Conservation (phyloP, 352 stramenopile species). For the Lagenidium sp. region DNA sequence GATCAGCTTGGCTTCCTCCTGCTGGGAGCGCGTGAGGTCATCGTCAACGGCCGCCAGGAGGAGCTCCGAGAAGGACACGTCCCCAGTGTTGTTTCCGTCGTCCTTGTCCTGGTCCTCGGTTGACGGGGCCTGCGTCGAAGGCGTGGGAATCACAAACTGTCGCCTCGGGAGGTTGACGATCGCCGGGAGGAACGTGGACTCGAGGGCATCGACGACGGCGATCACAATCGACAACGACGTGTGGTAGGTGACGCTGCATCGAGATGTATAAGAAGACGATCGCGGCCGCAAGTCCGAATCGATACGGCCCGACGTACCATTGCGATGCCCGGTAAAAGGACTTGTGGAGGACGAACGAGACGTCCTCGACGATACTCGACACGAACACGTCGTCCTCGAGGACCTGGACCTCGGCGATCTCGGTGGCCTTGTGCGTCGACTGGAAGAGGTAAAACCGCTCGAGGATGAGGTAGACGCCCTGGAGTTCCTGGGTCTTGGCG, state of each 20-base stretch:
- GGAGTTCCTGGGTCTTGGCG: slow-evolving; percentile 62
- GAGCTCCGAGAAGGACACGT: slow-evolving; percentile 73
- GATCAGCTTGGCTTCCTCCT: slow-evolving; percentile 72
- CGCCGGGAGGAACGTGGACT: slow-evolving; percentile 70
- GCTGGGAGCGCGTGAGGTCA: slow-evolving; percentile 43
- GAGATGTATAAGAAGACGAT: slow-evolving; percentile 5
- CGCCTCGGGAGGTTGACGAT: slow-evolving; percentile 60
- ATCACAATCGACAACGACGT: slow-evolving; percentile 76
- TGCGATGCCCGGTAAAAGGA: slow-evolving; percentile 66
- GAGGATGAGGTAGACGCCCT: slow-evolving; percentile 71
- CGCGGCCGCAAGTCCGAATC: neutral
- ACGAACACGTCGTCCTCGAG: slow-evolving; percentile 59
- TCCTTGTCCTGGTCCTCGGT: slow-evolving; percentile 3
- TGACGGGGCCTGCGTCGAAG: slow-evolving; percentile 1
- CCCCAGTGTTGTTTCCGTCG: slow-evolving; percentile 12
- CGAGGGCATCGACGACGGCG: slow-evolving; percentile 70
- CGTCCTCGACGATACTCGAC: slow-evolving; percentile 76
- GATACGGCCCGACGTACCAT: slow-evolving; percentile 23
- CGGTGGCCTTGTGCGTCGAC: slow-evolving; percentile 76
- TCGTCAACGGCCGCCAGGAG: slow-evolving; percentile 71
- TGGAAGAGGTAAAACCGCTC: slow-evolving; percentile 84
- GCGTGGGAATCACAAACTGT: slow-evolving; percentile 44
- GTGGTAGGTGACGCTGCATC: slow-evolving; percentile 65
- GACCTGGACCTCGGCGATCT: slow-evolving; percentile 70
- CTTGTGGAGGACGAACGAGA: slow-evolving; percentile 83